Conservation (phyloP, 306 rosid genomes). For the Luffa acutangula region DNA sequence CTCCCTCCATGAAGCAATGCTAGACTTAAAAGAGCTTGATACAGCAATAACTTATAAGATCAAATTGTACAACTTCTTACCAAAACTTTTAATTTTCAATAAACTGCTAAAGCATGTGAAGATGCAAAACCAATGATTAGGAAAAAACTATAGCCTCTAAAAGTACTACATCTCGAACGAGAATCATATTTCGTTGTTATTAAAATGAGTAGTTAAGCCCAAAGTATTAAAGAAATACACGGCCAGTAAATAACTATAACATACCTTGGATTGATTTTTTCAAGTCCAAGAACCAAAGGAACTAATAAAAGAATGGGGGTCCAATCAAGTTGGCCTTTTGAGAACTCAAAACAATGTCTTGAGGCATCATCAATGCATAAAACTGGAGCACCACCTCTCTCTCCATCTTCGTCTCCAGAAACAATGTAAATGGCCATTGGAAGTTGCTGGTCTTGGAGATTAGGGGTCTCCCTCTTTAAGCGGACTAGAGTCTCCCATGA, state of each 20-base stretch:
- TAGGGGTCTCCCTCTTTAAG: constrained; percentile 29
- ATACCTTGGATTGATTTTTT: constrained; percentile 83
- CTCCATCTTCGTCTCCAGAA: constrained; percentile 98
- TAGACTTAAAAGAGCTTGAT: background rate
- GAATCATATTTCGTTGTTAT: background rate
- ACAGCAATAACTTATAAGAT: background rate
- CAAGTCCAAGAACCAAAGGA: constrained; percentile 99
- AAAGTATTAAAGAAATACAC: background rate
- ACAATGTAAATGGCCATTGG: constrained; percentile 90
- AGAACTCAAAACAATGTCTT: constrained; percentile 59
- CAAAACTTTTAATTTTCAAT: background rate
- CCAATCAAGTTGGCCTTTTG: constrained; percentile 51
- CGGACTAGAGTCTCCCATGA: constrained; percentile 84
- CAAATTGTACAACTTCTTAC: background rate
- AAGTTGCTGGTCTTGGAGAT: constrained; percentile 48
- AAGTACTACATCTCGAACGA: background rate
- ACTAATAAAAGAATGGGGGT: constrained; percentile 85
- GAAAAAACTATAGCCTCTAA: background rate
- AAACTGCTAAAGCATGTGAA: background rate
- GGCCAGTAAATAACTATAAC: constrained; percentile 14
- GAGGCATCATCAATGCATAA: constrained; percentile 74
- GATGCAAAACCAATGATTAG: background rate
- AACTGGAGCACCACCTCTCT: constrained; percentile 97
- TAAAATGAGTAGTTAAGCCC: background rate
- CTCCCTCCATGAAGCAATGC: background rate